Percentiles rank a stretch among this genome's conserved stretches.
phyloP scores from a whole-genome alignment of 2,329 filamentous ascomycete genomes.

The Ceratocystis diversiconidia region DNA sequence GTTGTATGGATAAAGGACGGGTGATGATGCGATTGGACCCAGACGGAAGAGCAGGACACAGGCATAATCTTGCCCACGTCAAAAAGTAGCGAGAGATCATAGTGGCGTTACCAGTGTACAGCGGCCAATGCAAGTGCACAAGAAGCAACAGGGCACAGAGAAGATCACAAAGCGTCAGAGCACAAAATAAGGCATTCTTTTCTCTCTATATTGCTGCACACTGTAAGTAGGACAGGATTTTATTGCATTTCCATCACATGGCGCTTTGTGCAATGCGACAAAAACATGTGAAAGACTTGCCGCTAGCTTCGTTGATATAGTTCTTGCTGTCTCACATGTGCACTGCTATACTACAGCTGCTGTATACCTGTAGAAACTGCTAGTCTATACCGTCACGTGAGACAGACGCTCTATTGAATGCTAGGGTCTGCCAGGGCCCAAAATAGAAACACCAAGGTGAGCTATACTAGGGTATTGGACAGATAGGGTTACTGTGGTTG shows the following conservation, averaged over 20 bases:
- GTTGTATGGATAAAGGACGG: too few species aligned
- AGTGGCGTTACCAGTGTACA: background rate
- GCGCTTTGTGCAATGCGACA: background rate
- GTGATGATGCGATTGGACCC: too few species aligned
- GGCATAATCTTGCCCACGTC: too few species aligned
- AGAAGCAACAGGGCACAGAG: background rate
- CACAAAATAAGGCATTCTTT: background rate
- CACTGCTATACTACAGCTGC: too few species aligned
- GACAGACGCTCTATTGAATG: background rate
- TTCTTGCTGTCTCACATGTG: too few species aligned
- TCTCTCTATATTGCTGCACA: background rate
- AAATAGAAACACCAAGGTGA: background rate
- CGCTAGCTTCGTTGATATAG: too few species aligned
- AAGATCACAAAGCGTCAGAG: too few species aligned
- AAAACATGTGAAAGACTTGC: background rate
- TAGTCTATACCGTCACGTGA: background rate
- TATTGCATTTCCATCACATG: conserved; percentile 1
- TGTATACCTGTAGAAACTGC: too few species aligned
- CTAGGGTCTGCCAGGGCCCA: background rate
- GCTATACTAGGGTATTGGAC: background rate
- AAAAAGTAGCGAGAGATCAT: too few species aligned
- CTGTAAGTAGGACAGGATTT: background rate
- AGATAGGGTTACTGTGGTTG: background rate
- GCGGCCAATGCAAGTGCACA: background rate
- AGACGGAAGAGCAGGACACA: too few species aligned